A percentile compares a stretch with the other conserved stretches of the same genome.
Conservation (phyloP, 169 alveolate genomes). For the Babesia sp. region DNA sequence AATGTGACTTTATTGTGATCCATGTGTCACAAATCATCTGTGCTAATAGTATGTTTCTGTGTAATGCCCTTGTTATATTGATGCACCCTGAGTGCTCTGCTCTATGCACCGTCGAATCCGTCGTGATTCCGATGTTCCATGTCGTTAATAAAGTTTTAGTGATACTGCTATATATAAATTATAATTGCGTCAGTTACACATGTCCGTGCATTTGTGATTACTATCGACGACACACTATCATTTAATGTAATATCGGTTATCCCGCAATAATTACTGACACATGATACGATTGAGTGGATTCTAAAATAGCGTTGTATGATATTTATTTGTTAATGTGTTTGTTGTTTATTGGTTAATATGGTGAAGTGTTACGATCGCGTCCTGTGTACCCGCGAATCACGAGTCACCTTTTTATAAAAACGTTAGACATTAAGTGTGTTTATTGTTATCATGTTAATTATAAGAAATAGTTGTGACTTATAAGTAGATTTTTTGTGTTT, state of each 20-base stretch:
- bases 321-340: neutral
- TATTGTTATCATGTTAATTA: neutral
- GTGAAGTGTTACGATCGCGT: neutral
- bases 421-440: neutral
- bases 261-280: neutral
- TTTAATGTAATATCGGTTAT: neutral
- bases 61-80: too few relatives aligned
- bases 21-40: too few relatives aligned
- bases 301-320: too few relatives aligned
- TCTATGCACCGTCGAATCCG: neutral
- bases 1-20: too few relatives aligned
- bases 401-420: neutral
- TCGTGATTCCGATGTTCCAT: neutral
- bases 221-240: neutral
- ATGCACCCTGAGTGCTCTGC: slow-evolving; percentile 3
- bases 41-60: too few relatives aligned
- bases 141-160: neutral
- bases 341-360: neutral
- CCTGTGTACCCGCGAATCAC: neutral
- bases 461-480: too few relatives aligned
- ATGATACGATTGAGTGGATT: too few relatives aligned
- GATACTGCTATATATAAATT: neutral
- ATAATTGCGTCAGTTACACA: neutral
- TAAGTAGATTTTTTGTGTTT: too few relatives aligned
- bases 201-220: neutral